These are phyloP conservation scores for Diplodia scrobiculata DNA, from an alignment of 2,329 filamentous ascomycete genomes.

Conservation along the genomic window DNA sequence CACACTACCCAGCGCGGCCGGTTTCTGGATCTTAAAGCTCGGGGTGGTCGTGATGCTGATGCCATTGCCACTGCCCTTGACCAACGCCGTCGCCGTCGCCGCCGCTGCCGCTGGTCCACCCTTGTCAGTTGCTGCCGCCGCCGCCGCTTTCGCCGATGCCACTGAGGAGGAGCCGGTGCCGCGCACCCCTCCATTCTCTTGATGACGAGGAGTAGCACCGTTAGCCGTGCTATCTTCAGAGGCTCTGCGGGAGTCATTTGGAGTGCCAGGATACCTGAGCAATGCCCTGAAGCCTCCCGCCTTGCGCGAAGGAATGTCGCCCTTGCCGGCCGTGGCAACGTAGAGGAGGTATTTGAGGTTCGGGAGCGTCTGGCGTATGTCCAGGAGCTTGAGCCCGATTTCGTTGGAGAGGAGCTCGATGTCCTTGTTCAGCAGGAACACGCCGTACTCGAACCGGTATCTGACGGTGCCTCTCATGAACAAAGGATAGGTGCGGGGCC, in stretches of 20 bases:
- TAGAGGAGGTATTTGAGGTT: constrained; percentile 94
- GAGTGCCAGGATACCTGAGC: constrained; percentile 28
- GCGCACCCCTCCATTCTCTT: constrained; percentile 25
- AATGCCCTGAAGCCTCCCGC: constrained; percentile 43
- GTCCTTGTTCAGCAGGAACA: constrained; percentile 95
- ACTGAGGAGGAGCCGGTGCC: neutral
- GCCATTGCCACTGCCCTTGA: neutral
- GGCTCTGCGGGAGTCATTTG: constrained; percentile 11
- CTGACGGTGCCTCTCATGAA: constrained; percentile 70
- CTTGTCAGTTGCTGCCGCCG: constrained; percentile 5
- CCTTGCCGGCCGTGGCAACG: constrained; percentile 78
- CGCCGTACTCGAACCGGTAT: constrained; percentile 93
- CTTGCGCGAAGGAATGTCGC: constrained; percentile 56
- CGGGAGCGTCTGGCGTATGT: constrained; percentile 87
- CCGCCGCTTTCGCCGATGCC: neutral
- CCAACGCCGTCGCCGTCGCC: neutral
- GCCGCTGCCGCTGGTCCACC: neutral
- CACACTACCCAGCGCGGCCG: constrained; percentile 17
- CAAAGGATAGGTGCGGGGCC: constrained; percentile 67
- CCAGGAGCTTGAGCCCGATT: constrained; percentile 76
- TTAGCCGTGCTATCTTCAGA: constrained; percentile 27
- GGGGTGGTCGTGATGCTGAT: constrained; percentile 19
- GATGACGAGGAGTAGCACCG: neutral
- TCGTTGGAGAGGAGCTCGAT: constrained; percentile 69
- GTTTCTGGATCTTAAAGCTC: constrained; percentile 24